phyloP scores from a whole-genome alignment of 2,329 filamentous ascomycete genomes.

The Aspergillus latus region DNA sequence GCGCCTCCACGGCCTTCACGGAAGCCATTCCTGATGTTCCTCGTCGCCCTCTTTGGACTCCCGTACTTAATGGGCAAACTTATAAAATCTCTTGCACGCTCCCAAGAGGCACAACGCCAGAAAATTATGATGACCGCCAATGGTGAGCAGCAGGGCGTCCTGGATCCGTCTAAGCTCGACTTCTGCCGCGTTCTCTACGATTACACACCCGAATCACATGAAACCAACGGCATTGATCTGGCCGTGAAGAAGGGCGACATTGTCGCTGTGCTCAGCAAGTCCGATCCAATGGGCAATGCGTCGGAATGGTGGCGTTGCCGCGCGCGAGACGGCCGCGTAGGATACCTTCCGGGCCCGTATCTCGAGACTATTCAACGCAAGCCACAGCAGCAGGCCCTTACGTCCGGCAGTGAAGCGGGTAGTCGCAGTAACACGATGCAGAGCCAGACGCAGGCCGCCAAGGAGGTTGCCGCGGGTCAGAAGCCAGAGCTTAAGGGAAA shows the following conservation, averaged over 20 bases:
- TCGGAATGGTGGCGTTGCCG: conserved; percentile 98
- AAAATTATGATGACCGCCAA: conserved; percentile 53
- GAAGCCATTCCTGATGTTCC: conserved; percentile 95
- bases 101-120: conserved; percentile 73
- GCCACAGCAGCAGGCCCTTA: conserved; percentile 46
- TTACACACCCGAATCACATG: conserved; percentile 73
- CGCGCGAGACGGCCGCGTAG: conserved; percentile 82
- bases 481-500: conserved; percentile 58
- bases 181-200: conserved; percentile 96
- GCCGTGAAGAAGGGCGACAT: conserved; percentile 93
- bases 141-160: conserved; percentile 46
- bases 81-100: conserved; percentile 78
- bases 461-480: conserved; percentile 32
- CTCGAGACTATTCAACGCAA: conserved; percentile 71
- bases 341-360: conserved; percentile 89
- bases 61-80: conserved; percentile 97
- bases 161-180: conserved; percentile 89
- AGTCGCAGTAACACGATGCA: conserved; percentile 59
- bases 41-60: conserved; percentile 88
- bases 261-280: conserved; percentile 89
- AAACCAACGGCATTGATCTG: conserved; percentile 73
- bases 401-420: conserved; percentile 40
- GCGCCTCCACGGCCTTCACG: conserved; percentile 73
- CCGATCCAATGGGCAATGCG: conserved; percentile 84
- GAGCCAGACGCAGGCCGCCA: conserved; percentile 18